Evolutionary conservation across 1,284 basidiomycete species (phyloP).

Genomic region (Ustilago loliicola): DNA sequence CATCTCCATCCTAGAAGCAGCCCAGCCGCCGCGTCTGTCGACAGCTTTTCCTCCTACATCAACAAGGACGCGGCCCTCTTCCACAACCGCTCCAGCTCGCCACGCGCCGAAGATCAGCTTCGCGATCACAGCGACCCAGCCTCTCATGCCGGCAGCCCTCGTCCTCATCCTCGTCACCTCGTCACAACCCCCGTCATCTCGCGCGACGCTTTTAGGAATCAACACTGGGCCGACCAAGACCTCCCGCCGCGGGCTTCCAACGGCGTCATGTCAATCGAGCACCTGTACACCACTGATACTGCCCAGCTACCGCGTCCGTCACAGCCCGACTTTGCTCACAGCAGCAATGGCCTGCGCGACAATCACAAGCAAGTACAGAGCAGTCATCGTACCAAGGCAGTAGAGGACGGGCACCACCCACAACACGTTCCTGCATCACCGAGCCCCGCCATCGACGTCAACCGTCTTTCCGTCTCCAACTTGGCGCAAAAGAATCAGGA

Average conservation of each 20-base stretch:
- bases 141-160: constrained; percentile 33
- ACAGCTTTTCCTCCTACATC: constrained; percentile 59
- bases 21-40: constrained; percentile 51
- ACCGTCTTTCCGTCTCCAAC: constrained; percentile 38
- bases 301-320: constrained; percentile 9
- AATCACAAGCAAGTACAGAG: constrained; percentile 2
- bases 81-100: constrained; percentile 54
- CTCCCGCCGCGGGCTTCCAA: background rate
- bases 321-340: background rate
- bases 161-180: constrained; percentile 36
- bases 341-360: background rate
- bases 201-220: constrained; percentile 48
- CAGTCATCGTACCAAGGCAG: constrained; percentile 6
- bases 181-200: constrained; percentile 45
- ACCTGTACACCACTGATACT: constrained; percentile 21
- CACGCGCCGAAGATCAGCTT: constrained; percentile 46
- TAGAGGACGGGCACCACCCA: background rate
- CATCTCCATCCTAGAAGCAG: constrained; percentile 39
- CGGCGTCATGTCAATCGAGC: constrained; percentile 44
- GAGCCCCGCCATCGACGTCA: constrained; percentile 41
- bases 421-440: constrained; percentile 22
- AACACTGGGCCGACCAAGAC: constrained; percentile 34
- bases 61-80: constrained; percentile 52
- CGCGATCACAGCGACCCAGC: constrained; percentile 47
- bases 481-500: constrained; percentile 42